These are phyloP conservation scores for Plasmodium reichenowi DNA, from an alignment of 169 alveolate genomes.

Conservation along the genomic window DNA sequence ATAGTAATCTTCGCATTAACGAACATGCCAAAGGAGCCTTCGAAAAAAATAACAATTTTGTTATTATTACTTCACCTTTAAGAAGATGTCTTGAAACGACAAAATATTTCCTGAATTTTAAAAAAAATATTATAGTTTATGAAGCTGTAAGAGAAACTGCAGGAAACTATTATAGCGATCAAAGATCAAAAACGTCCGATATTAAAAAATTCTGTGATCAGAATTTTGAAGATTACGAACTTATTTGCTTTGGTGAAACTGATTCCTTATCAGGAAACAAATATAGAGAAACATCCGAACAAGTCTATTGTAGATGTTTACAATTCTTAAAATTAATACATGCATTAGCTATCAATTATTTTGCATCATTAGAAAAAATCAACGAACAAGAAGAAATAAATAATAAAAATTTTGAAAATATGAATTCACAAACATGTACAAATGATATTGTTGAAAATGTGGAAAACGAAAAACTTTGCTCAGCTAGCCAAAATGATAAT, in stretches of 20 bases:
- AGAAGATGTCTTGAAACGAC: conserved; percentile 66
- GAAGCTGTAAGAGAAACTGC: conserved; percentile 61
- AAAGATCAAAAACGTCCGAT: conserved; percentile 63
- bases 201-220: conserved; percentile 39
- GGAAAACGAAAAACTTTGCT: background rate
- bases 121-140: conserved; percentile 49
- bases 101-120: conserved; percentile 58
- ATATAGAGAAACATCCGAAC: conserved; percentile 65
- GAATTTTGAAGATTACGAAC: conserved; percentile 63
- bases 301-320: conserved; percentile 57
- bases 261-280: conserved; percentile 20
- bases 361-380: conserved; percentile 43
- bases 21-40: conserved; percentile 28
- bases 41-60: conserved; percentile 37
- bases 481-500: background rate
- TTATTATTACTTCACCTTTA: conserved; percentile 53
- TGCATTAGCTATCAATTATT: conserved; percentile 46
- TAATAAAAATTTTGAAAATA: background rate
- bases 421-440: background rate
- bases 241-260: conserved; percentile 53
- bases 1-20: too few species aligned
- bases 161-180: conserved; percentile 45
- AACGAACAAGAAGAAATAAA: background rate
- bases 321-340: conserved; percentile 59
- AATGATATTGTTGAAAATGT: background rate